A percentile compares a stretch with the other conserved stretches of the same genome.
phyloP scores from a whole-genome alignment of 2,329 filamentous ascomycete species.

The Fragosphaeria purpurea region DNA sequence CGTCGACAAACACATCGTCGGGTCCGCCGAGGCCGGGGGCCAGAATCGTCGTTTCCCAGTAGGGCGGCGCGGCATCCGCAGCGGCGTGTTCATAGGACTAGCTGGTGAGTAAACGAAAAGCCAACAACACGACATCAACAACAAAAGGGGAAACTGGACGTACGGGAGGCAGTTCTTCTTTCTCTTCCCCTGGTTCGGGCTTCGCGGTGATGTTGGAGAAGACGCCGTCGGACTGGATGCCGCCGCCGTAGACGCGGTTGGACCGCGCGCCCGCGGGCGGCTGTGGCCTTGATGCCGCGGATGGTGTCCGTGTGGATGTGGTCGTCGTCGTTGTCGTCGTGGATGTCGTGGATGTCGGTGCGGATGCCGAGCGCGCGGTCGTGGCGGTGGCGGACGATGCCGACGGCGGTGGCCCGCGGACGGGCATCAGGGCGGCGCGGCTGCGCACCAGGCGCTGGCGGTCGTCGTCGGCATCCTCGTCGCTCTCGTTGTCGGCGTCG shows the following conservation, averaged over 20 bases:
- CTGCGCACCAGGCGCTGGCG: constrained; percentile 76
- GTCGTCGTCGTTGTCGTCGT: constrained; percentile 14
- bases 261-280: constrained; percentile 9
- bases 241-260: constrained; percentile 56
- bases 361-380: background rate
- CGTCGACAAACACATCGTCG: constrained; percentile 95
- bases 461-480: constrained; percentile 71
- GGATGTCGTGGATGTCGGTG: background rate
- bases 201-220: constrained; percentile 93
- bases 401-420: constrained; percentile 11
- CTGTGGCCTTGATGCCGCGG: background rate
- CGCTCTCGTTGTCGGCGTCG: constrained; percentile 70
- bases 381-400: constrained; percentile 11
- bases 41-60: constrained; percentile 98
- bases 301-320: constrained; percentile 18
- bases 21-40: constrained; percentile 81
- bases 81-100: constrained; percentile 98
- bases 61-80: constrained; percentile 88
- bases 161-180: constrained; percentile 90
- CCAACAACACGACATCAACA: background rate
- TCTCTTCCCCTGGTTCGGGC: constrained; percentile 66
- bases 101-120: background rate
- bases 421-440: constrained; percentile 22
- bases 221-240: constrained; percentile 81
- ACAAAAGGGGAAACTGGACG: constrained; percentile 25